Conservation (phyloP, 176 grass and related monocot species). For the Musa beccarii region DNA sequence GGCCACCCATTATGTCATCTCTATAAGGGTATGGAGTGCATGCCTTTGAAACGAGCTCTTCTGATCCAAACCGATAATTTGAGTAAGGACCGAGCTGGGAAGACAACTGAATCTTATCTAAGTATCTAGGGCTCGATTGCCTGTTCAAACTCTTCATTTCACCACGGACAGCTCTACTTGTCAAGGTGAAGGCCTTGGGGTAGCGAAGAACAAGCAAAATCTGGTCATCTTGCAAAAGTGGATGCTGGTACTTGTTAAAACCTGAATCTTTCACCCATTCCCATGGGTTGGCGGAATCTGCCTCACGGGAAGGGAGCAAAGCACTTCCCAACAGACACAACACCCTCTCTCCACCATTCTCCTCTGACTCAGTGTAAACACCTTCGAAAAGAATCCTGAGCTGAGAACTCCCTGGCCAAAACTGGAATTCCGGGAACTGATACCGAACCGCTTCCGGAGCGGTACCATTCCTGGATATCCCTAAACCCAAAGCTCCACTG, state of each 20-base stretch:
- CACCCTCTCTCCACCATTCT: constrained; percentile 32
- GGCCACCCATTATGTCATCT: constrained; percentile 38
- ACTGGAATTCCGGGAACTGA: constrained; percentile 50
- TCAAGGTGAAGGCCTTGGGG: constrained; percentile 46
- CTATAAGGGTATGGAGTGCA: constrained; percentile 42
- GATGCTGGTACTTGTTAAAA: constrained; percentile 41
- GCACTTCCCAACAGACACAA: constrained; percentile 75
- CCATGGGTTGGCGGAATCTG: constrained; percentile 42
- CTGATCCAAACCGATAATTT: constrained; percentile 66
- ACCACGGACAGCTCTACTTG: constrained; percentile 46
- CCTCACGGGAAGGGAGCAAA: constrained; percentile 33
- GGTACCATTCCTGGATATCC: constrained; percentile 48
- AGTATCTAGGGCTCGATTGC: constrained; percentile 35
- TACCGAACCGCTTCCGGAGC: constrained; percentile 39
- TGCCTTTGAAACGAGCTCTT: constrained; percentile 40
- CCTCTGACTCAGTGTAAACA: constrained; percentile 44
- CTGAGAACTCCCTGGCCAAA: constrained; percentile 60
- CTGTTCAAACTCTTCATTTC: constrained; percentile 52
- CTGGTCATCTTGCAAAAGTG: constrained; percentile 12
- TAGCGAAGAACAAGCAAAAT: constrained; percentile 42
- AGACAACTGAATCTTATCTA: constrained; percentile 39
- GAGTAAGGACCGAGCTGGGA: constrained; percentile 74
- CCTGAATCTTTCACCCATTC: constrained; percentile 37
- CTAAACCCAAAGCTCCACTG: constrained; percentile 56
- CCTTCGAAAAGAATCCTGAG: constrained; percentile 69